Conservation (phyloP, 108 stramenopile genomes). For the Cylindrotheca fusiformis region DNA sequence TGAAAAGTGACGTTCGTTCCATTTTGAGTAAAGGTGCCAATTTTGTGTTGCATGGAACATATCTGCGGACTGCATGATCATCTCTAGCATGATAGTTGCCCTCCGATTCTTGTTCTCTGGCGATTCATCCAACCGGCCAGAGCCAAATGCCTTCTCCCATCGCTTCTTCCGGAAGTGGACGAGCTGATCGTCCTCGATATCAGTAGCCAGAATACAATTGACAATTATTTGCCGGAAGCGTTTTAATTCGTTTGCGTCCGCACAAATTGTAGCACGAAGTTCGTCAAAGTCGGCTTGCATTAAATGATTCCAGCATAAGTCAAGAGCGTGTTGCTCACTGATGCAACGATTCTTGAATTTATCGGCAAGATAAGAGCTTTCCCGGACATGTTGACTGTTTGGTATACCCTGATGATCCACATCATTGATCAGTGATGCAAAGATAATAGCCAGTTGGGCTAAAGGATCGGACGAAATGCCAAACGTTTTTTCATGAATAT, state of each 20-base stretch:
- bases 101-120: constrained; percentile 20
- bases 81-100: constrained; percentile 39
- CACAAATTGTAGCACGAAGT: constrained; percentile 22
- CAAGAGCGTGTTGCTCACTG: constrained; percentile 30
- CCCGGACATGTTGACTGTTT: constrained; percentile 32
- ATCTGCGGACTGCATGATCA: constrained; percentile 42
- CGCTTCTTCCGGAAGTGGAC: constrained; percentile 21
- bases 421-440: constrained; percentile 37
- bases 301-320: constrained; percentile 26
- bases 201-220: constrained; percentile 35
- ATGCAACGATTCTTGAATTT: constrained; percentile 31
- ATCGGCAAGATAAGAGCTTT: constrained; percentile 20
- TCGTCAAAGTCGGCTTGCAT: constrained; percentile 30
- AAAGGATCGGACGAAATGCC: constrained; percentile 39
- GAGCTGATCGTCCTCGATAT: constrained; percentile 32
- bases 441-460: constrained; percentile 41
- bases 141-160: constrained; percentile 38
- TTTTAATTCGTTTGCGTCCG: constrained; percentile 18
- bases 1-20: constrained; percentile 39
- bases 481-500: constrained; percentile 17
- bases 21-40: constrained; percentile 40
- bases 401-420: constrained; percentile 43
- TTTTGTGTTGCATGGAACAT: constrained; percentile 48
- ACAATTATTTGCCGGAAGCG: constrained; percentile 41
- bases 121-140: neutral